Evolutionary conservation across 1,139 yeast species (phyloP).

Genomic region (Suhomyces kunorum): DNA sequence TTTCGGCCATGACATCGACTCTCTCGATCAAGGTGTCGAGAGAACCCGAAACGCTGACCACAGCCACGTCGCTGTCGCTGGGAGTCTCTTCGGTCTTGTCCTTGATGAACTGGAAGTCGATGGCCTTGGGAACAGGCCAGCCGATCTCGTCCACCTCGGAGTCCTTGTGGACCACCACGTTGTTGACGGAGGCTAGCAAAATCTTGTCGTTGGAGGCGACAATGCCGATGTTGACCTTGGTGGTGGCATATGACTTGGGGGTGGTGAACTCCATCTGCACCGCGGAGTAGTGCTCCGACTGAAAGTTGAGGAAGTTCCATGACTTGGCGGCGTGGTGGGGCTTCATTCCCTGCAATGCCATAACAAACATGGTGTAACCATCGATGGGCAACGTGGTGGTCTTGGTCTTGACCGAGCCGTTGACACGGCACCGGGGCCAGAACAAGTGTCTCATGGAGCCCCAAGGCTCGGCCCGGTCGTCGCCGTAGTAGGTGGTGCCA

Average conservation of each 20-base stretch:
- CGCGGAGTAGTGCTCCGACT: conserved; percentile 70
- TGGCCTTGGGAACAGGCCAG: conserved; percentile 82
- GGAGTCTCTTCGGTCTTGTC: conserved; percentile 37
- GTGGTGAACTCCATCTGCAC: conserved; percentile 95
- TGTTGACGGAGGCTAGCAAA: conserved; percentile 65
- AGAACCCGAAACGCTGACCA: conserved; percentile 52
- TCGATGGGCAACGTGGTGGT: conserved; percentile 36
- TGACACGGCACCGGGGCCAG: conserved; percentile 85
- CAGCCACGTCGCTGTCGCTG: conserved; percentile 28
- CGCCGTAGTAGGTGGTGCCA: conserved; percentile 84
- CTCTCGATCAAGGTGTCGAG: conserved; percentile 72
- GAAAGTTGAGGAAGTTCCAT: conserved; percentile 94
- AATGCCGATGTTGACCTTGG: conserved; percentile 80
- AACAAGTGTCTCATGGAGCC: conserved; percentile 94
- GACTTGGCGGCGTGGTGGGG: conserved; percentile 98
- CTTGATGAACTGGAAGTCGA: conserved; percentile 60
- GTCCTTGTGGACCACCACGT: conserved; percentile 63
- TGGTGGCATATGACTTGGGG: conserved; percentile 82
- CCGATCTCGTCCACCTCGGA: conserved; percentile 74
- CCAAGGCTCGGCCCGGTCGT: conserved; percentile 83
- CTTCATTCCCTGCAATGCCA: conserved; percentile 99
- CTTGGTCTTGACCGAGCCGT: conserved; percentile 57
- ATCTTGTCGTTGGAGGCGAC: conserved; percentile 65
- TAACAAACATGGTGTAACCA: conserved; percentile 80
- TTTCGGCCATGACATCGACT: conserved; percentile 96